phyloP scores from a whole-genome alignment of 2,329 filamentous ascomycete species.

The Fusarium devonianum region DNA sequence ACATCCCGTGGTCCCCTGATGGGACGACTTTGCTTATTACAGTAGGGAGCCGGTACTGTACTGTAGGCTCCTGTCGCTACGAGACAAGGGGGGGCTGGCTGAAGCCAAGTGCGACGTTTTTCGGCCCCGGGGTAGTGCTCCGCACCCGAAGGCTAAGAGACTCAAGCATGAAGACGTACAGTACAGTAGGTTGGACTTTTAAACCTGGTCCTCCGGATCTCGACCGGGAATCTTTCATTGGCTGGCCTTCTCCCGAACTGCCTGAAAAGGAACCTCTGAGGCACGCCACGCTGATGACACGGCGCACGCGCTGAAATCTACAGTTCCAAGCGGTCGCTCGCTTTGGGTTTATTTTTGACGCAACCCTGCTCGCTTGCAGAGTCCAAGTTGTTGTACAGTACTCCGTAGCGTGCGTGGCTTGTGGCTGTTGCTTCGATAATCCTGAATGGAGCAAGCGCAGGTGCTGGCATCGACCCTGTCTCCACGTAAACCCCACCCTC shows the following conservation, averaged over 20 bases:
- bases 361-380: neutral
- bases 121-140: constrained; percentile 24
- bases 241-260: neutral
- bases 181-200: too few species aligned
- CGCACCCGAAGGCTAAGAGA: constrained; percentile 20
- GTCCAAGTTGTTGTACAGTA: too few species aligned
- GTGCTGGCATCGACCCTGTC: constrained; percentile 16
- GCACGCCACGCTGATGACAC: constrained; percentile 16
- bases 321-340: neutral
- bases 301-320: too few species aligned
- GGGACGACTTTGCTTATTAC: constrained; percentile 16
- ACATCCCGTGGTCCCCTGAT: constrained; percentile 3
- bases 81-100: neutral
- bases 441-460: constrained; percentile 11
- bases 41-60: neutral
- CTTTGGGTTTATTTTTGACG: neutral
- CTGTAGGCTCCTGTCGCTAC: neutral
- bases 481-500: constrained; percentile 10
- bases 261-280: constrained; percentile 4
- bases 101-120: constrained; percentile 15
- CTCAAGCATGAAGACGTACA: too few species aligned
- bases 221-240: constrained; percentile 22
- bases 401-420: too few species aligned
- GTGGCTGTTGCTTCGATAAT: too few species aligned
- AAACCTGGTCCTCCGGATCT: constrained; percentile 15